Evolutionary conservation across 257 asterid species (phyloP), one percentile per base, ranked within the genome.

Genomic region (Capsicum rhomboideum): DNA sequence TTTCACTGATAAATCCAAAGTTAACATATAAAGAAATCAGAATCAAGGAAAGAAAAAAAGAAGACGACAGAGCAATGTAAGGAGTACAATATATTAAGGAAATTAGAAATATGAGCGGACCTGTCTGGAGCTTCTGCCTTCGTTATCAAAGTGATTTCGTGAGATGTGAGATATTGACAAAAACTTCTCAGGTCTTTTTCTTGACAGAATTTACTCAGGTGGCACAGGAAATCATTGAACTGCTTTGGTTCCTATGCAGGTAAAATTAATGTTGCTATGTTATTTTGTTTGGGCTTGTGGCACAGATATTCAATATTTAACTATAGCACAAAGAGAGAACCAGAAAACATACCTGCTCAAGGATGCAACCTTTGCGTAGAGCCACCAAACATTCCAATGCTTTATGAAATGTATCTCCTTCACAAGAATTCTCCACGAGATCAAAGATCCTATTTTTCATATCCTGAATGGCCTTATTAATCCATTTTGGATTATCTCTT

Each of bases 401-500:
- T 89, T 90, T 91, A 75, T 81, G 83, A 84, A 86, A 92, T 17
- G 85, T 84, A 79, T 94, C 98, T 68, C 97, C 93, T 80, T 90
- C 90, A 46, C 67, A 84, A 40, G 98, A 92, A 83, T 89, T 89
- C 88, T 93, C 97, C 44, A 94, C 91, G n/a, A 96, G 88, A 84
- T 89, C 84, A 75, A 84, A 87, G 72, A 95, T 87, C 89, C 86
- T 91, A 84, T 90, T 86, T 86, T 90, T 93, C 99, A 96, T 96
- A 59, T 83, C 83, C 86, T 89, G 88, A 72, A 96, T 94, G 64
- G 98, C 98, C 88, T 88, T 92, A 74, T 66, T 82, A 77, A 94
- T 93, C 98, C 99, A 94, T 75, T 89, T 86, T 88, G 98, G 92
- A 89, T 91, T 75, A 87, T 96, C 98, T 89, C 97, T 90, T 66